Base-by-base conservation (phyloP, 306 rosid species). In the Clitoria ternatea region DNA sequence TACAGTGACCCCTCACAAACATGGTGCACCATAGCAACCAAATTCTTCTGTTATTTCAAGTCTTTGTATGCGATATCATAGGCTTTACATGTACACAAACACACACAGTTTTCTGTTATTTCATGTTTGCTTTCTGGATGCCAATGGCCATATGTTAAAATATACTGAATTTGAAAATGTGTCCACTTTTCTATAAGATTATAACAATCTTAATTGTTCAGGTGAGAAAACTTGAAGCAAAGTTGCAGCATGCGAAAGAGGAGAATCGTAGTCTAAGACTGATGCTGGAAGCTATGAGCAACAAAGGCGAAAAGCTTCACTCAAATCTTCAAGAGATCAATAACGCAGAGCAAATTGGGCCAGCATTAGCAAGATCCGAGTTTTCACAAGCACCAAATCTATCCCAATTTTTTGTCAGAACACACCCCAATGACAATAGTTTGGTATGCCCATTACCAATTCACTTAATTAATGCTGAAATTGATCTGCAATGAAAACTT, bases 181-280 rank as follows among this genome's bases (percentile, higher is more conserved):
- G 42, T 9, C 2, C 42, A 7, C 42, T 32, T 13, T 36, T 36
- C 13, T 7, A 36, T n/a, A 14, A 43, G 20, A n/a, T 45, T 15
- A 15, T 17, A 45, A 17, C 14, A 52, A 24, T 52, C 3, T 26
- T 54, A 6, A 54, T 55, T 48, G 13, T 12, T 19, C 57, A 84
- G 89, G 81, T 11, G 26, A 78, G 72, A 54, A 50, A 17, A 6
- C 69, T 64, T 15, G 33, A 69, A 54, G 75, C 33, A 29, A 84
- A 80, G n/a, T 10, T 84, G 50, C 70, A 75, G 24, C 35, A 54
- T 39, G 10, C 77, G 83, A 67, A 54, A 29, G 83, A 80, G 70
- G 87, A 87, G 81, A 84, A 87, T 3, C 47, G 55, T 56, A 3
- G 55, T 42, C 75, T 87, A 15, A 75, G 82, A 78, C 19, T 80